Percentiles rank a stretch among this genome's conserved stretches.
These are phyloP conservation scores for Hydnomerulius pinastri DNA, from an alignment of 768 basidiomycete species.

Conservation along the genomic window DNA sequence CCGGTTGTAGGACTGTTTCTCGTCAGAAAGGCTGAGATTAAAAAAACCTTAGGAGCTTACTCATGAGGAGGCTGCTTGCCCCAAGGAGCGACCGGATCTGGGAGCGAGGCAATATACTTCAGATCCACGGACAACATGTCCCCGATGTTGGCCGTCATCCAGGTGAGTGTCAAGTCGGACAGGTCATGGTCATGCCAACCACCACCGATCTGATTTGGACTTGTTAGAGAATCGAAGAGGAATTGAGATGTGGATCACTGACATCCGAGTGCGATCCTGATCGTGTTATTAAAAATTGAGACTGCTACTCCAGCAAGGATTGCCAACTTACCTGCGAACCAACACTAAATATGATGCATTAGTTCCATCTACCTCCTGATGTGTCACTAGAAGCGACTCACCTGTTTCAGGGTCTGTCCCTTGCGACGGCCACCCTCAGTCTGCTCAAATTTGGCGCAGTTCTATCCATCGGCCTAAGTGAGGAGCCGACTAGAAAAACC, in stretches of 20 bases:
- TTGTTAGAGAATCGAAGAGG: neutral
- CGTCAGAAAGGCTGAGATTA: slow-evolving; percentile 2
- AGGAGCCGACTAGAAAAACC: neutral
- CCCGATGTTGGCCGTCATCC: slow-evolving; percentile 64
- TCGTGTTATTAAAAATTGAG: slow-evolving; percentile 10
- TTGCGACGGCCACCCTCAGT: slow-evolving; percentile 51
- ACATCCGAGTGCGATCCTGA: slow-evolving; percentile 32
- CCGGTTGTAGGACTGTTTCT: slow-evolving; percentile 50
- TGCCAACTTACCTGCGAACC: slow-evolving; percentile 62
- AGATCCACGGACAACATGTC: slow-evolving; percentile 58
- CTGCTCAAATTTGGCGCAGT: slow-evolving; percentile 65
- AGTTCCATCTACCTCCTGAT: too few relatives aligned
- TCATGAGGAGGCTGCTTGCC: slow-evolving; percentile 63
- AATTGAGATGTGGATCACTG: neutral
- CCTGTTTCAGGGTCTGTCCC: slow-evolving; percentile 65
- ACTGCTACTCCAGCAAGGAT: neutral
- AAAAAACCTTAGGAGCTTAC: slow-evolving; percentile 38
- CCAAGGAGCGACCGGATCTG: slow-evolving; percentile 57
- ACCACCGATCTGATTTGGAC: slow-evolving; percentile 57
- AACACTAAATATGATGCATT: slow-evolving; percentile 45
- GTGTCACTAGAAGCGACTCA: too few relatives aligned
- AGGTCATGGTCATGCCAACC: slow-evolving; percentile 70
- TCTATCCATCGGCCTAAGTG: slow-evolving; percentile 34
- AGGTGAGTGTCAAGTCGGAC: slow-evolving; percentile 60
- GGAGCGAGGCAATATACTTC: slow-evolving; percentile 50